Evolutionary conservation across 177 flowering plant genomes (phyloP), one percentile per base, ranked within the genome.

Genomic region (Vitis hybrid): DNA sequence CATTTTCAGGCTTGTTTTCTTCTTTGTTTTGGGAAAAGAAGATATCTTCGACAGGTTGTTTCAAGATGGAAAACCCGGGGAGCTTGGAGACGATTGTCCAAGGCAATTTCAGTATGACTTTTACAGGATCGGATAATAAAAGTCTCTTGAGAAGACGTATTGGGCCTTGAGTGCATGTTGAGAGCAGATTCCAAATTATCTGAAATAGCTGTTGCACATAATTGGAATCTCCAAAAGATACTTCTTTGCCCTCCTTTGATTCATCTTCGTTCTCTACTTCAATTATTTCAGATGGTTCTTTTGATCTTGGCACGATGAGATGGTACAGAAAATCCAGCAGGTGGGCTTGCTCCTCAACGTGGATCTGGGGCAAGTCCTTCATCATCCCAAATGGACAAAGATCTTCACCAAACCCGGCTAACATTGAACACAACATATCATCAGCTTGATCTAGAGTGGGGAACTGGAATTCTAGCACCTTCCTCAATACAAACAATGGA

Each of bases 401-500:
- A 69, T 77, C 82, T 56, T 56, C 74, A 54, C 77, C 70, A 0
- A 82, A 64, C 6, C 82, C 82, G 46, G 48, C 11, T 30, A 86
- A 32, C 82, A 83, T 75, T 0, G 78, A 52, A 15, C 17, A 9
- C 72, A 86, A 32, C 58, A 56, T 17, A 1, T 70, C 79, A 3
- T 83, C 79, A 0, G 80, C 80, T 5, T 40, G 8, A 49, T 81
- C 81, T 1, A 51, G 13, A 0, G 84, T 70, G 1, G 68, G 21
- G 46, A 12, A 62, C 58, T 68, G 74, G 11, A 71, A 15, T 50
- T 77, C 81, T 11, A 85, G 11, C 19, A 77, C 62, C 60, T 73
- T 75, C 52, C 80, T 68, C 68, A 83, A 6, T 1, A 83, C 70
- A 60, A 83, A 82, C 8, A 82, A 27, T 1, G 89, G 87, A 19